Percentiles rank a stretch among this genome's conserved stretches.
Conservation (phyloP, 345 rosid genomes). For the Eucalyptus cladocalyx region DNA sequence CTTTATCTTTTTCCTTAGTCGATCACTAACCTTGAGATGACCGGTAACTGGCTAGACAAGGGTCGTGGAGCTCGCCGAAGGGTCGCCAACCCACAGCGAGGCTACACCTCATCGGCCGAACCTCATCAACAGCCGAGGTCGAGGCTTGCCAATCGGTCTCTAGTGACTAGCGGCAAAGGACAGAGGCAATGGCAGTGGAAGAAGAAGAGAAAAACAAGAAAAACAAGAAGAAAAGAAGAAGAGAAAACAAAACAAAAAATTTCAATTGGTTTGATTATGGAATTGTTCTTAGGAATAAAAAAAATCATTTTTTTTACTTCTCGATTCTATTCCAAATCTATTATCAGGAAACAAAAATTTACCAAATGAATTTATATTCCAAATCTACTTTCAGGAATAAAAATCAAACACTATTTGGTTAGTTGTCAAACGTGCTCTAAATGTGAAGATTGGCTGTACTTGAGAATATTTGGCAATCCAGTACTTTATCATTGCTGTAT, state of each 20-base stretch:
- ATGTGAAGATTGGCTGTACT: neutral
- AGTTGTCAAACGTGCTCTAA: accelerated
- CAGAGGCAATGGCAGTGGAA: accelerated
- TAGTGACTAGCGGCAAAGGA: accelerated
- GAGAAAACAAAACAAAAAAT: too few species aligned
- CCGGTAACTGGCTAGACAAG: accelerated
- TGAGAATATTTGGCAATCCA: neutral
- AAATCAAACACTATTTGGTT: too few species aligned
- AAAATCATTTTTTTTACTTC: too few species aligned
- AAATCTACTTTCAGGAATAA: accelerated
- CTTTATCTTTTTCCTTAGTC: too few species aligned
- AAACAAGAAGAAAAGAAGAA: too few species aligned
- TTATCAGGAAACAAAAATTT: accelerated
- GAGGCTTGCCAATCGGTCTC: accelerated
- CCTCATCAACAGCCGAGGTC: accelerated
- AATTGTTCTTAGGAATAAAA: accelerated
- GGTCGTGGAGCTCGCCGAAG: accelerated
- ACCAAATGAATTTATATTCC: accelerated
- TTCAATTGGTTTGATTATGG: too few species aligned
- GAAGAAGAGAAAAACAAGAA: too few species aligned
- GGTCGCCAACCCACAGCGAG: accelerated
- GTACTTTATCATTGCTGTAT: neutral
- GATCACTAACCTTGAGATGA: accelerated
- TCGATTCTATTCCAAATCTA: too few species aligned
- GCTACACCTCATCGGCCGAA: accelerated